These are phyloP conservation scores for Geotrichum fermentans DNA, from an alignment of 1,139 yeast genomes.

Conservation along the genomic window DNA sequence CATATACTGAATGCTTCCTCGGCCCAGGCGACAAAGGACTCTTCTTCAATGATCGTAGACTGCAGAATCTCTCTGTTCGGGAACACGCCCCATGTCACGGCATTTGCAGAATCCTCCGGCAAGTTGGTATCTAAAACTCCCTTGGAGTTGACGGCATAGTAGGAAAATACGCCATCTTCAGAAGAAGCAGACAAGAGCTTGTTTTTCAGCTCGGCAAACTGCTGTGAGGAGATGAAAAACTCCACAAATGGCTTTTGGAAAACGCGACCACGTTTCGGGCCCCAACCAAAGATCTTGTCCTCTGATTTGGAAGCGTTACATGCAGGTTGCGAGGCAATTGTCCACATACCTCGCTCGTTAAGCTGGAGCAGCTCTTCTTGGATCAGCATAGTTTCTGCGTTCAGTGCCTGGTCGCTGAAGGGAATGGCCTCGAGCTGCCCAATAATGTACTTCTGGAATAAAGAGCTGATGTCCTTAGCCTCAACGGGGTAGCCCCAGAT, in stretches of 20 bases:
- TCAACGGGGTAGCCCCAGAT: conserved; percentile 81
- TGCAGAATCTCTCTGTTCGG: conserved; percentile 82
- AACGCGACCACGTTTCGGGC: conserved; percentile 83
- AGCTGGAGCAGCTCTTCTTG: conserved; percentile 83
- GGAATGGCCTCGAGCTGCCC: conserved; percentile 77
- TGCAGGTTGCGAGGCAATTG: conserved; percentile 95
- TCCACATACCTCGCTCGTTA: conserved; percentile 71
- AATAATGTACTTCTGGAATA: conserved; percentile 71
- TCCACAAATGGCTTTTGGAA: conserved; percentile 94
- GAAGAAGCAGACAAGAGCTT: conserved; percentile 25
- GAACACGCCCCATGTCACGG: conserved; percentile 96
- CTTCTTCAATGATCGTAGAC: conserved; percentile 82
- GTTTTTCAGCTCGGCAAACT: conserved; percentile 56
- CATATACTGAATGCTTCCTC: conserved; percentile 91
- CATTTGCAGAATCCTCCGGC: conserved; percentile 51
- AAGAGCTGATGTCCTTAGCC: conserved; percentile 56
- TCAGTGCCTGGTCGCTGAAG: conserved; percentile 82
- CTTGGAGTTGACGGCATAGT: conserved; percentile 61
- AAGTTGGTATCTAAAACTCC: conserved; percentile 61
- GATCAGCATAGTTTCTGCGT: conserved; percentile 85
- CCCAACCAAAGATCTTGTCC: conserved; percentile 94
- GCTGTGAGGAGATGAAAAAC: conserved; percentile 65
- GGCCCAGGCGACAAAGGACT: conserved; percentile 86
- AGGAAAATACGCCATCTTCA: conserved; percentile 47
- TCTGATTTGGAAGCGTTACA: conserved; percentile 63